Evolutionary conservation across 1,139 yeast genomes (phyloP).

Genomic region (Pichia sp.): DNA sequence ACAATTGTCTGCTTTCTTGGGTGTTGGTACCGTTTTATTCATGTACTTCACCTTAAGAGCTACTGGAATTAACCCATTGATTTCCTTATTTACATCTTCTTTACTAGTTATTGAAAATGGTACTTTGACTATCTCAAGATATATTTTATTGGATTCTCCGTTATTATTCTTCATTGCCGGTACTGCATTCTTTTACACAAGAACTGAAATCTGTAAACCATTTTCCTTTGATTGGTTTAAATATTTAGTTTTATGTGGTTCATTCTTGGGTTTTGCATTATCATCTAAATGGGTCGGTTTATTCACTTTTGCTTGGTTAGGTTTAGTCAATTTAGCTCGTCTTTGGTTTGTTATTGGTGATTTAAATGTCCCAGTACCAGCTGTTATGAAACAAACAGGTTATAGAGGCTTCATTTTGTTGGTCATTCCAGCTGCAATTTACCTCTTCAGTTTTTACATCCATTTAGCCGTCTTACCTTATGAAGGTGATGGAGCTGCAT

Average conservation of each 20-base stretch:
- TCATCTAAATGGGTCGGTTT: conserved; percentile 97
- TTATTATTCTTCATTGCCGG: conserved; percentile 86
- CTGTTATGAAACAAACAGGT: conserved; percentile 44
- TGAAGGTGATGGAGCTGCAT: conserved; percentile 85
- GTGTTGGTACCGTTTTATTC: conserved; percentile 70
- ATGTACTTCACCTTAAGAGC: conserved; percentile 75
- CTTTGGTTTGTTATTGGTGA: conserved; percentile 90
- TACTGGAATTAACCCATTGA: conserved; percentile 77
- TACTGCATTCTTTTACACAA: conserved; percentile 70
- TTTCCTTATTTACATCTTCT: conserved; percentile 60
- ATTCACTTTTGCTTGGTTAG: conserved; percentile 92
- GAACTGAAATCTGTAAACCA: conserved; percentile 74
- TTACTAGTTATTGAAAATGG: conserved; percentile 79
- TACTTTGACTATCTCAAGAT: conserved; percentile 80
- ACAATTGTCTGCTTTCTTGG: conserved; percentile 73
- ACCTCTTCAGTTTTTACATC: conserved; percentile 64
- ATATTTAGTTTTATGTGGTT: conserved; percentile 63
- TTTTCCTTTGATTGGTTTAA: conserved; percentile 63
- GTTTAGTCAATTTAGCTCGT: conserved; percentile 63
- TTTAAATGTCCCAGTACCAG: conserved; percentile 47
- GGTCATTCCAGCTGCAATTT: conserved; percentile 62
- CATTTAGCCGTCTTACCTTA: conserved; percentile 66
- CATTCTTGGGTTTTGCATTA: conserved; percentile 79
- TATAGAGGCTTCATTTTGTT: conserved; percentile 54
- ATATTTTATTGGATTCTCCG: conserved; percentile 86